A percentile compares a stretch with the other conserved stretches of the same genome.
phyloP scores from a whole-genome alignment of 139 green algal species.

The Chloropicon primus region DNA sequence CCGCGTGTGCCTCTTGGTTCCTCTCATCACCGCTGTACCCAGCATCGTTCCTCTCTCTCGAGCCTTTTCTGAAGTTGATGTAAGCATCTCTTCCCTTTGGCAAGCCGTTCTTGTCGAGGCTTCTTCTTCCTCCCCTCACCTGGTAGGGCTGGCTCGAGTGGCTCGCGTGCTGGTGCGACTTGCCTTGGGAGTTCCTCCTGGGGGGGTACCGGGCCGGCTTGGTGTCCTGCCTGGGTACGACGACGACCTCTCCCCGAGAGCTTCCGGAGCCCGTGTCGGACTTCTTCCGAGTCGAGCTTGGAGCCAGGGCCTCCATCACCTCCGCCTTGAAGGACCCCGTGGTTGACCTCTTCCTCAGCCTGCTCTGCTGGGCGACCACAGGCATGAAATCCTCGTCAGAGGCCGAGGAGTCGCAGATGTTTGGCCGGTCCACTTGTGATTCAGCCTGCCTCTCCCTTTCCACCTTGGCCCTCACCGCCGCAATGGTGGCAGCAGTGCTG shows the following conservation, averaged over 20 bases:
- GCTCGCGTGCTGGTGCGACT: not conserved
- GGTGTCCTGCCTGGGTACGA: too few relatives aligned
- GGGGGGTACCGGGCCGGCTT: too few relatives aligned
- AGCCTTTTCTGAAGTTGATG: not conserved
- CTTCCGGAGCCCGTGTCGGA: too few relatives aligned
- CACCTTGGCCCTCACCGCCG: not conserved
- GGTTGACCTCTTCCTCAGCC: not conserved
- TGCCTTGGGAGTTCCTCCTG: not conserved
- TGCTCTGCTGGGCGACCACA: not conserved
- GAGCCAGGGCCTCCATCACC: not conserved
- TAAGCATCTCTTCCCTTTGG: not conserved
- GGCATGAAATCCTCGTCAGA: not conserved
- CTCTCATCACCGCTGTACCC: too few relatives aligned
- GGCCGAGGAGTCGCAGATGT: not conserved
- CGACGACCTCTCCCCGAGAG: not conserved
- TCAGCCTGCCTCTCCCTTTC: not conserved
- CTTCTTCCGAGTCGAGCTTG: not conserved
- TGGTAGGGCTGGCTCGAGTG: too few relatives aligned
- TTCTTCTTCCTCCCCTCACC: not conserved
- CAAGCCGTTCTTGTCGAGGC: not conserved
- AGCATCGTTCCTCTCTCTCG: not conserved
- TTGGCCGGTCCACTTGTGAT: not conserved
- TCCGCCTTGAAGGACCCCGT: not conserved
- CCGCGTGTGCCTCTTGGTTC: too few relatives aligned
- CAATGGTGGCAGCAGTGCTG: not conserved